Percentiles rank a stretch among this genome's conserved stretches.
These are phyloP conservation scores for Arthrobotrys megalospora DNA, from an alignment of 2,329 filamentous ascomycete genomes.

Conservation along the genomic window DNA sequence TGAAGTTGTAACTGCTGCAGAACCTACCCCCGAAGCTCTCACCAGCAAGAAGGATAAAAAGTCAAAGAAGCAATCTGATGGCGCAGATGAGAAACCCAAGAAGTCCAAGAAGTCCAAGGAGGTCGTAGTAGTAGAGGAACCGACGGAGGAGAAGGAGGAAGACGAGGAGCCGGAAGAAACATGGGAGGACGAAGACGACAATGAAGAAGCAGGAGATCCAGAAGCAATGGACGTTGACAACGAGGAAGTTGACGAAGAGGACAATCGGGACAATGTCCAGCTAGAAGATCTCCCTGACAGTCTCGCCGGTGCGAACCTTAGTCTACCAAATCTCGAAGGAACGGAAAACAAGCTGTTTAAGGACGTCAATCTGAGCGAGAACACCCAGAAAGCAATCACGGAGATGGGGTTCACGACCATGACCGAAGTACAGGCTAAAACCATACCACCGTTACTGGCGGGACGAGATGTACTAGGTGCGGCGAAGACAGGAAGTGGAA, in stretches of 20 bases:
- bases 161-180: constrained; percentile 26
- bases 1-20: constrained; percentile 4
- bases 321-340: constrained; percentile 74
- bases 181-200: constrained; percentile 37
- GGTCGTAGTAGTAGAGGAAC: not conserved
- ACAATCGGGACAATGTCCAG: constrained; percentile 64
- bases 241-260: constrained; percentile 65
- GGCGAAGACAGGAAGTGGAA: constrained; percentile 95
- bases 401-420: constrained; percentile 96
- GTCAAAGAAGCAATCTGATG: constrained; percentile 33
- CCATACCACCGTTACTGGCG: constrained; percentile 88
- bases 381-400: constrained; percentile 87
- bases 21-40: constrained; percentile 4
- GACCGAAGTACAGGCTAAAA: constrained; percentile 92
- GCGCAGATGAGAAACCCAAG: constrained; percentile 10
- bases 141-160: constrained; percentile 4
- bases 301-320: constrained; percentile 66
- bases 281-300: constrained; percentile 69
- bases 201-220: constrained; percentile 12
- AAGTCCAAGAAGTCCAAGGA: constrained; percentile 52
- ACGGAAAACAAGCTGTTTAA: constrained; percentile 78
- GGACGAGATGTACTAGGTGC: constrained; percentile 83
- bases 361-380: constrained; percentile 87
- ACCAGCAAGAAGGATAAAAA: constrained; percentile 43
- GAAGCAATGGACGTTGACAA: constrained; percentile 56